Conservation (phyloP, 192 early-diverging fungal species). For the Coemansia sp. region DNA sequence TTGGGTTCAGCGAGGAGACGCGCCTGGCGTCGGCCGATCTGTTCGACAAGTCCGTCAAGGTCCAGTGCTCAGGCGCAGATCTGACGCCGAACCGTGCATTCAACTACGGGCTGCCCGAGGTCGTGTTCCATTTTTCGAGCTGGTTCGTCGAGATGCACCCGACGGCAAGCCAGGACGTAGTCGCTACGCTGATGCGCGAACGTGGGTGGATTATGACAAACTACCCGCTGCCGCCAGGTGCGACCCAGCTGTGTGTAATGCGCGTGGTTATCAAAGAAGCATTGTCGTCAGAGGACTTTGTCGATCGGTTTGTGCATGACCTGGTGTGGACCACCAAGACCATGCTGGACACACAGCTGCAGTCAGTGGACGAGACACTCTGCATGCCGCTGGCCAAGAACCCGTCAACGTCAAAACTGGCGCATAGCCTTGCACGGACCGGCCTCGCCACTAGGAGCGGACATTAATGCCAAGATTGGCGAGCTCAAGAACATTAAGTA, state of each 20-base stretch:
- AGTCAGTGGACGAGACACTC: slow-evolving; percentile 37
- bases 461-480: slow-evolving; percentile 29
- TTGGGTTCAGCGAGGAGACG: slow-evolving; percentile 35
- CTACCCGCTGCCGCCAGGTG: slow-evolving; percentile 63
- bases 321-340: slow-evolving; percentile 55
- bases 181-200: slow-evolving; percentile 59
- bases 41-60: slow-evolving; percentile 2
- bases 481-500: slow-evolving; percentile 12
- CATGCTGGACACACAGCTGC: slow-evolving; percentile 37
- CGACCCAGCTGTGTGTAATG: slow-evolving; percentile 53
- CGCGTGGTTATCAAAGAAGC: slow-evolving; percentile 70
- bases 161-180: slow-evolving; percentile 58
- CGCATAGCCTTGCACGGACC: slow-evolving; percentile 15
- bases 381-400: slow-evolving; percentile 22
- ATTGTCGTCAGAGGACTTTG: slow-evolving; percentile 52
- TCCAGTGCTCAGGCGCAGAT: slow-evolving; percentile 17
- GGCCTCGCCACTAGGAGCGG: slow-evolving; percentile 9
- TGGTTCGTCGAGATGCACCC: slow-evolving; percentile 54
- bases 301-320: slow-evolving; percentile 53
- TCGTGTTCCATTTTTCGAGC: slow-evolving; percentile 62
- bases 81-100: slow-evolving; percentile 26
- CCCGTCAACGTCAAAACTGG: slow-evolving; percentile 31
- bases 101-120: slow-evolving; percentile 61
- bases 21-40: slow-evolving; percentile 27
- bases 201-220: slow-evolving; percentile 77